phyloP scores from a whole-genome alignment of 2,329 filamentous ascomycete species.

The Aspergillus uvarum region DNA sequence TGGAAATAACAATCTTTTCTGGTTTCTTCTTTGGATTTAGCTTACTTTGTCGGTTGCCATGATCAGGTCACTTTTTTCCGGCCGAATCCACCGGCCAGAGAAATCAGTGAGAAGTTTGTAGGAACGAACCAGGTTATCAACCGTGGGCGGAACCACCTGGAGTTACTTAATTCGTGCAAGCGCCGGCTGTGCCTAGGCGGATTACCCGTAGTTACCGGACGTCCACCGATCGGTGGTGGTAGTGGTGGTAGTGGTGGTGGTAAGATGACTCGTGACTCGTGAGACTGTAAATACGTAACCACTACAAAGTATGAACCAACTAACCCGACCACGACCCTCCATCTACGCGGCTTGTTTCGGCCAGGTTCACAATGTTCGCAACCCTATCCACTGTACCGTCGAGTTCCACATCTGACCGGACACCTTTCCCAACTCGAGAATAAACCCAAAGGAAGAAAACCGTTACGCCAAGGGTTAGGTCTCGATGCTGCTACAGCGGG shows the following conservation, averaged over 20 bases:
- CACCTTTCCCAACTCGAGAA: constrained; percentile 15
- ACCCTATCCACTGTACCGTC: constrained; percentile 3
- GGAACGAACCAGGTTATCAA: neutral
- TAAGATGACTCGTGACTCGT: too few relatives aligned
- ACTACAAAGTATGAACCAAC: neutral
- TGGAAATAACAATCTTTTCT: neutral
- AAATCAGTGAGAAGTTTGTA: neutral
- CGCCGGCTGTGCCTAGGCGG: constrained; percentile 7
- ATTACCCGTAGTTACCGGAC: constrained; percentile 8
- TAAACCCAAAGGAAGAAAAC: constrained; percentile 20
- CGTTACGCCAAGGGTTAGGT: constrained; percentile 33
- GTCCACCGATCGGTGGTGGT: constrained; percentile 2
- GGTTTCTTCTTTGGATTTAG: neutral
- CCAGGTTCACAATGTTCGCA: constrained; percentile 4
- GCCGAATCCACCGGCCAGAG: neutral
- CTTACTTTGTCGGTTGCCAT: neutral
- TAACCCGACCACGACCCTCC: too few relatives aligned
- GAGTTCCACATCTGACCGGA: constrained; percentile 12
- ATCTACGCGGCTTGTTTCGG: constrained; percentile 13
- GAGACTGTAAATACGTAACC: constrained; percentile 1
- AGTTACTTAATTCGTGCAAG: neutral
- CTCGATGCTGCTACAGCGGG: constrained; percentile 28
- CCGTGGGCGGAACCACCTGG: neutral
- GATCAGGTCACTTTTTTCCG: neutral
- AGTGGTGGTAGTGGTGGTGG: neutral